Conservation (phyloP, 495 filamentous ascomycete species). For the Aspergillus wentii region DNA sequence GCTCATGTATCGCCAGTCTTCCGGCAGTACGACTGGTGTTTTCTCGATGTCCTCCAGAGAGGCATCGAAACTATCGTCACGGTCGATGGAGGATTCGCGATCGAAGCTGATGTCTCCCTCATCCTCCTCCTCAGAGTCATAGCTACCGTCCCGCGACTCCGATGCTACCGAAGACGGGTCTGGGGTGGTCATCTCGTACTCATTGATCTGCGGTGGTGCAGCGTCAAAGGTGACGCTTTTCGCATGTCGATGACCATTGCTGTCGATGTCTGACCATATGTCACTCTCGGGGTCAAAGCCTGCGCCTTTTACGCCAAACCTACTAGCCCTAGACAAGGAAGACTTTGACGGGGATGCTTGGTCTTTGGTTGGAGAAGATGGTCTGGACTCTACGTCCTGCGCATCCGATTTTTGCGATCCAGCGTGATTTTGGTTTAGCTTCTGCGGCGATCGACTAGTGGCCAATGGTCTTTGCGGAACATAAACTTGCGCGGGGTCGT, state of each 20-base stretch:
- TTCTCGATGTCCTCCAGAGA: conserved; percentile 93
- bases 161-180: conserved; percentile 86
- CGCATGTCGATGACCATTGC: conserved; percentile 71
- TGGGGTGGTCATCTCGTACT: conserved; percentile 96
- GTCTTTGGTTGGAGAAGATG: conserved; percentile 65
- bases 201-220: conserved; percentile 88
- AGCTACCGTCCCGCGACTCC: conserved; percentile 84
- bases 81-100: conserved; percentile 58
- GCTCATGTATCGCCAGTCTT: conserved; percentile 86
- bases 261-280: conserved; percentile 66
- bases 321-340: conserved; percentile 64
- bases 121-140: conserved; percentile 75
- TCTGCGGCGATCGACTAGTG: conserved; percentile 48
- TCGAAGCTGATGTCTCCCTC: conserved; percentile 71
- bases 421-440: conserved; percentile 30
- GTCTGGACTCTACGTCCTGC: conserved; percentile 29
- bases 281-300: conserved; percentile 67
- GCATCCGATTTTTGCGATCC: conserved; percentile 9
- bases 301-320: conserved; percentile 56
- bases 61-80: conserved; percentile 89
- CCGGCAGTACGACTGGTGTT: conserved; percentile 92
- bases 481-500: conserved; percentile 74
- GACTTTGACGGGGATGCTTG: conserved; percentile 80
- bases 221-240: conserved; percentile 97
- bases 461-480: conserved; percentile 75